Evolutionary conservation across 2,329 filamentous ascomycete species (phyloP), one percentile per base, ranked within the genome.

Genomic region (Sphaerostilbella broomeana): DNA sequence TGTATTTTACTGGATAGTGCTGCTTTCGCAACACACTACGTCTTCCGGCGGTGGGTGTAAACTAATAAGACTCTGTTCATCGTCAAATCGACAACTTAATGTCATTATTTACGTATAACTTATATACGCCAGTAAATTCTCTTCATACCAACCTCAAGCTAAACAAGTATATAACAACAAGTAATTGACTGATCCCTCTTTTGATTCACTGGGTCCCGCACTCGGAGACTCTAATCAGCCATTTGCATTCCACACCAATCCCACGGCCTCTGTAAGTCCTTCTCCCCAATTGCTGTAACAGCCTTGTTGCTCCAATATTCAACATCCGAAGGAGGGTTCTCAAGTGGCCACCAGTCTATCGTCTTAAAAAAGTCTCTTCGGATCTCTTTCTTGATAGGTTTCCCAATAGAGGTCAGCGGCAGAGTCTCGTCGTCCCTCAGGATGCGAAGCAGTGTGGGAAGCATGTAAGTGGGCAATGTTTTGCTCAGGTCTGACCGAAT

Each of bases 371-470:
- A 35, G 16, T 35, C 33, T 18, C 9, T 35, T 9, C 20, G 16
- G n/a, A 35, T 26, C 16, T 9, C 12, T 13, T 26, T 35, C 33
- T 25, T 35, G n/a, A 35, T 16, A 12, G 20, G 13, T 16, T 35
- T 35, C 13, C 33, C 33, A 10, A 16, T 15, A 7, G 16, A n/a
- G 5, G 33, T 35, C 13, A 25, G 33, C 5, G 33, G 33, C 5
- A 35, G 9, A 9, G 17, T 20, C 22, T 35, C 33, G 6, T 18
- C 21, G 20, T 27, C 33, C 16, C 15, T 35, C 6, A 35, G 22
- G 21, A 35, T 26, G n/a, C 33, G 33, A 17, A 35, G 22, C 12
- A 35, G n/a, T 8, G 22, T 12, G n/a, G 33, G 33, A 13, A 25
- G 22, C 33, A 35, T 35, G 22, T 25, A 35, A 6, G 22, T n/a